Evolutionary conservation across 2,329 filamentous ascomycete species (phyloP), one percentile per base, ranked within the genome.

Genomic region (Fusarium sp.): DNA sequence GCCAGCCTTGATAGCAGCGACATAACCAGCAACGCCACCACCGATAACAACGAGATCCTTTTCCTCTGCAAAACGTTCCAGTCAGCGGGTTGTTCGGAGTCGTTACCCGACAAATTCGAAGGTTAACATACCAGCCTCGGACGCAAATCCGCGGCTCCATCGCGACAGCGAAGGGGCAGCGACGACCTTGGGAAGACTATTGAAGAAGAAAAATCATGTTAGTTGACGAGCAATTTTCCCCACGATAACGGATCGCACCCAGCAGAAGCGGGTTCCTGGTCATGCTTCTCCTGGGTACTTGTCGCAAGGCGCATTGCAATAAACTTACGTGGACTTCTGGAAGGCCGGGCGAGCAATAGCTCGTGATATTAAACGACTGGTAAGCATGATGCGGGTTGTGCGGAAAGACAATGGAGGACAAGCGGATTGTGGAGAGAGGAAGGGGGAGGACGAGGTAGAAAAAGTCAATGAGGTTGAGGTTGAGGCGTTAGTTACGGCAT

Each of bases 41-140:
- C 96, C 96, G 77, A 99, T 97, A 82, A 99, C 94, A 77, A 99
- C 91, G 56, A 99, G 86, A 81, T 99, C 96, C 82, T 97, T 96
- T 81, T 97, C 93, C 81, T 94, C 93, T 93, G 79, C 72, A 36
- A 50, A 26, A 48, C 60, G 62, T 51, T 62, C 45, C 38, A 30
- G 67, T 73, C 42, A 73, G 70, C 49, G 55, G 63, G 30, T 53
- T 67, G 49, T 57, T 62, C 55, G 47, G 67, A 42, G 28, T 44
- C 32, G 23, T 36, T 34, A 36, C 67, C 58, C 46, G 45, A 70
- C 39, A 30, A 59, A 51, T 44, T 62, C 51, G 34, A 50, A 51
- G 49, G 62, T 32, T 34, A 70, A 83, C 83, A 75, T 69, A 87
- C 85, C 85, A 80, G 85, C 79, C 73, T 83, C 78, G 52, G 86